Percentiles rank a stretch among this genome's conserved stretches.
Evolutionary conservation across 75 land plant species (phyloP).

Genomic region (Sequoia sempervirens): DNA sequence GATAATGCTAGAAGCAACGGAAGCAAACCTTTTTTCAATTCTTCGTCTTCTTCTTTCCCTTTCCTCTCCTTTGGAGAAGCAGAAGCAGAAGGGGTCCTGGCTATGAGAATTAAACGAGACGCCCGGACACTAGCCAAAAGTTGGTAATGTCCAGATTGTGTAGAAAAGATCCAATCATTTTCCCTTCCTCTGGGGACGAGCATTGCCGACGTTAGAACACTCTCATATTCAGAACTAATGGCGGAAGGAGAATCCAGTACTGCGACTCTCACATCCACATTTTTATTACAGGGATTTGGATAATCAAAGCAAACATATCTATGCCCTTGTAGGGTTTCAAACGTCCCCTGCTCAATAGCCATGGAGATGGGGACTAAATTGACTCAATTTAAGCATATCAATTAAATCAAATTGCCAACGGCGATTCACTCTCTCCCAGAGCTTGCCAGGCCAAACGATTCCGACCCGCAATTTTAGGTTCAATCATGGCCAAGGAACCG

Average conservation of each 20-base stretch:
- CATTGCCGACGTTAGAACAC: conserved; percentile 40
- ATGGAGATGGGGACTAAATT: conserved; percentile 11
- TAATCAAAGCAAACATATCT: conserved; percentile 43
- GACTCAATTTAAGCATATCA: not conserved
- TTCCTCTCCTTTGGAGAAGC: not conserved
- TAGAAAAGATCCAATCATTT: conserved; percentile 80
- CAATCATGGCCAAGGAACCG: too few relatives aligned
- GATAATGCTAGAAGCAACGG: conserved; percentile 54
- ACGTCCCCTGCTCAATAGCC: conserved; percentile 17
- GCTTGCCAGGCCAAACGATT: too few relatives aligned
- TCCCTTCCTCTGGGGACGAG: conserved; percentile 62
- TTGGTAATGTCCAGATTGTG: conserved; percentile 56
- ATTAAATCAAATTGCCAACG: too few relatives aligned
- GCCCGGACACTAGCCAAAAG: conserved; percentile 39
- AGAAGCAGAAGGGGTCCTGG: conserved; percentile 7
- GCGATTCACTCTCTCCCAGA: too few relatives aligned
- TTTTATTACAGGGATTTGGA: conserved; percentile 25
- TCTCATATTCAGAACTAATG: not conserved
- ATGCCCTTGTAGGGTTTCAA: conserved; percentile 28
- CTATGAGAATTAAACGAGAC: conserved; percentile 63
- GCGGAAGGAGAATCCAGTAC: conserved; percentile 50
- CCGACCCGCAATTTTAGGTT: too few relatives aligned
- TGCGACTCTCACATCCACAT: conserved; percentile 36
- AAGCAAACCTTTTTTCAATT: conserved; percentile 27
- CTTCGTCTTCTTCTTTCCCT: not conserved